These are phyloP conservation scores for Castanospermum australe DNA, from an alignment of 306 rosid genomes.

Conservation along the genomic window DNA sequence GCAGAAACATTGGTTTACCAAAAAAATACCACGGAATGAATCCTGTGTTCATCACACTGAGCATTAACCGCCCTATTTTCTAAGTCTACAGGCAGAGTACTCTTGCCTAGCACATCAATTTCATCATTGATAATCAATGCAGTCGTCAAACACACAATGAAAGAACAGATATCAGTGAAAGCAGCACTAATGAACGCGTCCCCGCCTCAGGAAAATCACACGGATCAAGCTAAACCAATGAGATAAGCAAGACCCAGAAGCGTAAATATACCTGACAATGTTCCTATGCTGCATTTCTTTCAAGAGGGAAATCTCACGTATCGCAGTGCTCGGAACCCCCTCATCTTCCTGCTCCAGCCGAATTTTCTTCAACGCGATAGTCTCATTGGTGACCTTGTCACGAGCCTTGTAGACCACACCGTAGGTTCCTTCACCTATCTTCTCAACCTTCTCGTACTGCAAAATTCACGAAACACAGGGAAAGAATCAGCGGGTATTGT, in stretches of 20 bases:
- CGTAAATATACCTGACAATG: constrained; percentile 66
- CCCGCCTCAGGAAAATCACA: background rate
- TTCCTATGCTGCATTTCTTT: constrained; percentile 93
- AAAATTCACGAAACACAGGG: constrained; percentile 13
- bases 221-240: background rate
- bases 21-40: background rate
- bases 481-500: background rate
- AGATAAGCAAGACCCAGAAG: background rate
- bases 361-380: constrained; percentile 86
- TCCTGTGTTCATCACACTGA: background rate
- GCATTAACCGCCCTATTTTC: background rate
- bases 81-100: background rate
- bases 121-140: background rate
- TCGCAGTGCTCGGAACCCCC: constrained; percentile 93
- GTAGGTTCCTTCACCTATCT: constrained; percentile 92
- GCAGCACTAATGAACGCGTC: background rate
- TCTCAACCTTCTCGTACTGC: constrained; percentile 92
- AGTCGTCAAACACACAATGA: background rate
- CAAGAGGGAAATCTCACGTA: constrained; percentile 84
- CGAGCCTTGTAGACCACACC: constrained; percentile 97
- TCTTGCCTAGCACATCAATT: background rate
- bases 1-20: constrained; percentile 13
- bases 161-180: background rate
- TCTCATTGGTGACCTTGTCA: constrained; percentile 73
- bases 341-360: constrained; percentile 94